phyloP scores from a whole-genome alignment of 2,329 filamentous ascomycete genomes.

The Aspergillus brunneoviolaceus region DNA sequence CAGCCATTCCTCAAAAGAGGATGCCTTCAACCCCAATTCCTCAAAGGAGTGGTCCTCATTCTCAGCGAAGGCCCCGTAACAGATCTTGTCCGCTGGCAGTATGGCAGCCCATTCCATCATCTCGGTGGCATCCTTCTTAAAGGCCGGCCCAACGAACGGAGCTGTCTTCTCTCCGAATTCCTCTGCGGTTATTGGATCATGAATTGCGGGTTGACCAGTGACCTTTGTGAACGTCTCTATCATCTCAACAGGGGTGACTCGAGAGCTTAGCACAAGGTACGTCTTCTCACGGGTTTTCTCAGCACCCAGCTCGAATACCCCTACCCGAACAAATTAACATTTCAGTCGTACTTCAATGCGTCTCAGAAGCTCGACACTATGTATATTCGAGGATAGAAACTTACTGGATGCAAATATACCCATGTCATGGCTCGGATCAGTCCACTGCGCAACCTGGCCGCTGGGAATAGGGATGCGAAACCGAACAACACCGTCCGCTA shows the following conservation, averaged over 20 bases:
- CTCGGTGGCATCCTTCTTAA: conserved; percentile 15
- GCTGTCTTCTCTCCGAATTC: conserved; percentile 12
- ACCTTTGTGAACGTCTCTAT: conserved; percentile 10
- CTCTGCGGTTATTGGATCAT: conserved; percentile 15
- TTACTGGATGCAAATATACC: conserved; percentile 20
- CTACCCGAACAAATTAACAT: not conserved
- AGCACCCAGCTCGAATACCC: conserved; percentile 13
- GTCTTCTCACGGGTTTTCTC: conserved; percentile 14
- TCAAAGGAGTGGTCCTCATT: conserved; percentile 12
- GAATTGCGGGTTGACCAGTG: conserved; percentile 12
- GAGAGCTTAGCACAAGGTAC: conserved; percentile 12
- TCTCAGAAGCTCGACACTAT: not conserved
- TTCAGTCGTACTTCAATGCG: not conserved
- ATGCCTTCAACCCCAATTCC: conserved; percentile 19
- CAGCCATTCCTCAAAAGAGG: conserved; percentile 22
- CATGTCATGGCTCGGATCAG: conserved; percentile 20
- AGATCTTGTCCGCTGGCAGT: conserved; percentile 19
- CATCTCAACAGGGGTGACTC: conserved; percentile 11
- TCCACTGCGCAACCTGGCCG: conserved; percentile 16
- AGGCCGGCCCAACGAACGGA: conserved; percentile 13
- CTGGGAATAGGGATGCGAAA: conserved; percentile 16
- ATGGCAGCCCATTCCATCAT: conserved; percentile 25
- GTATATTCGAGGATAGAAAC: not conserved
- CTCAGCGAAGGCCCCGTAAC: conserved; percentile 18
- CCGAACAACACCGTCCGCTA: conserved; percentile 16